phyloP scores from a whole-genome alignment of 2,329 filamentous ascomycete genomes.

The Ophiostoma novo-ulmi region DNA sequence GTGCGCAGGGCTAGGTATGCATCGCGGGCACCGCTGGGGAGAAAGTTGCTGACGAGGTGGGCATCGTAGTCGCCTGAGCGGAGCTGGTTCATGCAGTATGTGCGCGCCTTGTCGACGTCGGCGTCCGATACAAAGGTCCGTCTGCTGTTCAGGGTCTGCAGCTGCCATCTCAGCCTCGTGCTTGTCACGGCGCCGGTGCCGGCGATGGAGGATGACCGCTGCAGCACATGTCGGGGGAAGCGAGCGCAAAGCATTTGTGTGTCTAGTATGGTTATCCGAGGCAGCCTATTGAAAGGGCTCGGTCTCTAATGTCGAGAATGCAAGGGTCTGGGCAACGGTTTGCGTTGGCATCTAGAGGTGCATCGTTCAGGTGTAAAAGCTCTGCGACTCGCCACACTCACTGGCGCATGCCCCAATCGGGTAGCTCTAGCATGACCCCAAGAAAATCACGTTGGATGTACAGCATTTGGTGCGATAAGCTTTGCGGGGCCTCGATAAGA shows the following conservation, averaged over 20 bases:
- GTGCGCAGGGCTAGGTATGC: slow-evolving; percentile 87
- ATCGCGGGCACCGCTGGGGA: slow-evolving; percentile 68
- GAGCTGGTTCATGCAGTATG: slow-evolving; percentile 51
- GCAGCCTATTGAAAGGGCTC: slow-evolving; percentile 4
- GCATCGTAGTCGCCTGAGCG: slow-evolving; percentile 75
- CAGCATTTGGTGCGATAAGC: background rate
- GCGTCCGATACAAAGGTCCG: slow-evolving; percentile 47
- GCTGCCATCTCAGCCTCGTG: background rate
- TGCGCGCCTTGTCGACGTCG: slow-evolving; percentile 49
- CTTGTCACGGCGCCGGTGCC: background rate
- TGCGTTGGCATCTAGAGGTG: background rate
- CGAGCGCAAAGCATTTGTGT: background rate
- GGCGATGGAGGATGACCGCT: slow-evolving; percentile 6
- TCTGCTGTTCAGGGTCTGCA: slow-evolving; percentile 23
- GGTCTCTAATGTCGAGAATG: background rate
- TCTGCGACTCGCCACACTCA: background rate
- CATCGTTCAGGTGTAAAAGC: background rate
- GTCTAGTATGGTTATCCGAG: background rate
- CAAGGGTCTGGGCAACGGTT: background rate
- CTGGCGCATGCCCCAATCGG: background rate
- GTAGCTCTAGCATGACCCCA: slow-evolving; percentile 5
- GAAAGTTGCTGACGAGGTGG: slow-evolving; percentile 77
- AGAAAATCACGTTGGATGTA: background rate
- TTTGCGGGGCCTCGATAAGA: background rate
- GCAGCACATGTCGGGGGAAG: slow-evolving; percentile 3